Conservation (phyloP, 2,329 filamentous ascomycete genomes). For the Lachnellula hyalina region DNA sequence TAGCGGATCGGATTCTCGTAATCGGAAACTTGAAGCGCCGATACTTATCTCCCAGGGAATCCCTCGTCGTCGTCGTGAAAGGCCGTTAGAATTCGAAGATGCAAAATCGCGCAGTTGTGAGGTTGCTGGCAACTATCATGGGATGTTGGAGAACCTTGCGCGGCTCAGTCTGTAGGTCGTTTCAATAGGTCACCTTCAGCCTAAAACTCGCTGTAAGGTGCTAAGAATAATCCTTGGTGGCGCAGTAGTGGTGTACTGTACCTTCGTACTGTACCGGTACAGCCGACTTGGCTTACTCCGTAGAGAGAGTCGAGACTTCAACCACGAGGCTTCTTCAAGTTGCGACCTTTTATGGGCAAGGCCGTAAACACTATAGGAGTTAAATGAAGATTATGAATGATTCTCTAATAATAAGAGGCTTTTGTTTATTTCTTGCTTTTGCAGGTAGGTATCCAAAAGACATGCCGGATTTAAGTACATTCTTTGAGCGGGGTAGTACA, state of each 20-base stretch:
- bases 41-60: background rate
- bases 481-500: too few species aligned
- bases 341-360: too few species aligned
- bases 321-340: background rate
- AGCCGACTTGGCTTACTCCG: background rate
- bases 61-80: background rate
- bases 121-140: background rate
- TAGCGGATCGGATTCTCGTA: background rate
- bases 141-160: constrained; percentile 1
- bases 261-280: too few species aligned
- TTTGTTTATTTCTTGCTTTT: too few species aligned
- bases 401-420: too few species aligned
- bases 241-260: background rate
- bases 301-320: background rate
- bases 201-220: background rate
- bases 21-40: background rate
- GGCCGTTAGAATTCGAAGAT: background rate
- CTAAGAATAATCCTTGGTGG: background rate
- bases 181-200: background rate
- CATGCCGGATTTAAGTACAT: too few species aligned
- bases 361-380: too few species aligned
- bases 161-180: constrained; percentile 4
- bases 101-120: background rate
- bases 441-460: too few species aligned
- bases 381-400: too few species aligned